phyloP scores from a whole-genome alignment of 2,329 filamentous ascomycete genomes.

The Coniochaeta prunicola region DNA sequence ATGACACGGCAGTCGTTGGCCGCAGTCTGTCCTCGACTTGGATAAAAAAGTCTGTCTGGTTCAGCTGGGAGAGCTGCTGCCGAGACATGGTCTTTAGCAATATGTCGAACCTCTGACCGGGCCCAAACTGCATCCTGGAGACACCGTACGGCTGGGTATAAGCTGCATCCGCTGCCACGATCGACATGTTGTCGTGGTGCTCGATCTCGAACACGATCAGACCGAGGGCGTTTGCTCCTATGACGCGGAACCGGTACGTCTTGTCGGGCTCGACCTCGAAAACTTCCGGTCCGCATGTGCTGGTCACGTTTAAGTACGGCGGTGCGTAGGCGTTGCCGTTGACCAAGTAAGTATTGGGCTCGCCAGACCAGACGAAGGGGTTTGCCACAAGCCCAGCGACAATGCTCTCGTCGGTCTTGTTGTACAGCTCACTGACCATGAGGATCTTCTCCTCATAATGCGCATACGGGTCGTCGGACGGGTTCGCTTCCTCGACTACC shows the following conservation, averaged over 20 bases:
- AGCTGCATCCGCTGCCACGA: constrained; percentile 56
- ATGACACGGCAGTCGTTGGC: background rate
- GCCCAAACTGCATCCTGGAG: constrained; percentile 42
- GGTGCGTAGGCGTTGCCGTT: constrained; percentile 45
- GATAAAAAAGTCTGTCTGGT: constrained; percentile 31
- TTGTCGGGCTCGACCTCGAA: constrained; percentile 53
- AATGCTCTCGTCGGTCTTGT: background rate
- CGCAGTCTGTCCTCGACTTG: constrained; percentile 31
- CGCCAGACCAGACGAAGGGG: constrained; percentile 52
- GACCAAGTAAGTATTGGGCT: constrained; percentile 47
- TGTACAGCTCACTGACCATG: background rate
- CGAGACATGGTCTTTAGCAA: constrained; percentile 44
- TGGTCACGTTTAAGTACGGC: background rate
- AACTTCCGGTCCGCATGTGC: constrained; percentile 16
- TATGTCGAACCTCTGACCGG: constrained; percentile 53
- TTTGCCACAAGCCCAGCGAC: constrained; percentile 35
- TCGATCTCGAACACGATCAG: constrained; percentile 48
- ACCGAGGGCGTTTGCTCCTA: constrained; percentile 50
- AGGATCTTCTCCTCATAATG: background rate
- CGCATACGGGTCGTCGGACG: background rate
- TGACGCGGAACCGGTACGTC: constrained; percentile 55
- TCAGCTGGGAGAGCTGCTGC: constrained; percentile 29
- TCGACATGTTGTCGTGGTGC: constrained; percentile 43
- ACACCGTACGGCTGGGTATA: constrained; percentile 38
- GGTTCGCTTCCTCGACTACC: background rate